Percentiles rank a stretch among this genome's conserved stretches.
These are phyloP conservation scores for Verticillium nubilum DNA, from an alignment of 2,329 filamentous ascomycete species.

Conservation along the genomic window DNA sequence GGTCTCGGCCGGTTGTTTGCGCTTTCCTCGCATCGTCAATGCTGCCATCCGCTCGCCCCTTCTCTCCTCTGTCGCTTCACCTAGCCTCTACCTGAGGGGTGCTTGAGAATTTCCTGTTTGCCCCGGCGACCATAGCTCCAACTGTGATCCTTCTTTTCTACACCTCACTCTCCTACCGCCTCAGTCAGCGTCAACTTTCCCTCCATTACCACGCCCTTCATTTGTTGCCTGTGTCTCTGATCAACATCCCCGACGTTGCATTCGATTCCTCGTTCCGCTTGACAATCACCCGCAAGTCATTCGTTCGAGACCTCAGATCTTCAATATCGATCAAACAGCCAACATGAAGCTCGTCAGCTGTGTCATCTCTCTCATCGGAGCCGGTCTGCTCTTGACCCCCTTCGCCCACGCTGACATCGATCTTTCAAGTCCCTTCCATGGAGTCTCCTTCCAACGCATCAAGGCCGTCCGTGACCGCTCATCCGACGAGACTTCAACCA, in stretches of 20 bases:
- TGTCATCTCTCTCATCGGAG: slow-evolving; percentile 4
- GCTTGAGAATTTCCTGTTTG: too few relatives aligned
- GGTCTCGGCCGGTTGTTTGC: neutral
- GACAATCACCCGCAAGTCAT: slow-evolving; percentile 3
- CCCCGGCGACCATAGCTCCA: neutral
- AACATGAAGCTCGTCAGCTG: slow-evolving; percentile 7
- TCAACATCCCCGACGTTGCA: neutral
- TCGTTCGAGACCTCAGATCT: slow-evolving; percentile 1
- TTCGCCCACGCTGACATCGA: slow-evolving; percentile 15
- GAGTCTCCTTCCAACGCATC: slow-evolving; percentile 29
- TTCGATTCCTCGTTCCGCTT: neutral
- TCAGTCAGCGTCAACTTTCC: neutral
- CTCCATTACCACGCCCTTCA: neutral
- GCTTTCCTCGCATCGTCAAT: neutral
- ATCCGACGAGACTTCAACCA: slow-evolving; percentile 20
- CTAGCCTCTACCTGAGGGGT: neutral
- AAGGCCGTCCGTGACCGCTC: slow-evolving; percentile 20
- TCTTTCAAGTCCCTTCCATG: slow-evolving; percentile 28
- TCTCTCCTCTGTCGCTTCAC: neutral
- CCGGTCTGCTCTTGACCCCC: neutral
- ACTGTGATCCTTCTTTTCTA: neutral
- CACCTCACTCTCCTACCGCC: neutral
- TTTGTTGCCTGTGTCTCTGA: neutral
- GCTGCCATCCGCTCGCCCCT: neutral
- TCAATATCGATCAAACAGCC: neutral